These are phyloP conservation scores for Vigna reflexopilosa DNA, from an alignment of 306 rosid species.

Conservation along the genomic window DNA sequence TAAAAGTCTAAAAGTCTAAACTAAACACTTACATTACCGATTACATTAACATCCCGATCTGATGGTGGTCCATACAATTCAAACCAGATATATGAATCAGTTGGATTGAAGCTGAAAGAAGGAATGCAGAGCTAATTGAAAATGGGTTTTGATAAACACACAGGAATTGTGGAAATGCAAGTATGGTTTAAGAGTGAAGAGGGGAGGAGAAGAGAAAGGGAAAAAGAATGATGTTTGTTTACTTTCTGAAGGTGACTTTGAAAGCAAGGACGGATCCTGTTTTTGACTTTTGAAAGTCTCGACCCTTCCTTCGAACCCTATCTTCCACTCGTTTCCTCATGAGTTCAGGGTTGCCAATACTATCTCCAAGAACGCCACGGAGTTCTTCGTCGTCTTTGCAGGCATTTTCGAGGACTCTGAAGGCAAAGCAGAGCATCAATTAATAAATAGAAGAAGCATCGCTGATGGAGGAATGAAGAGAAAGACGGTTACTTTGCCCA, in stretches of 20 bases:
- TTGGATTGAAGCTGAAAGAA: conserved; percentile 84
- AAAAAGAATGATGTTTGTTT: not conserved
- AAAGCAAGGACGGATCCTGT: conserved; percentile 86
- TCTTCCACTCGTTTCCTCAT: conserved; percentile 89
- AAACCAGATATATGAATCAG: conserved; percentile 88
- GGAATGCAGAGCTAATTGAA: not conserved
- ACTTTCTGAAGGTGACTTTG: conserved; percentile 99
- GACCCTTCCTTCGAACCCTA: conserved; percentile 81
- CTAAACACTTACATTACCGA: conserved; percentile 75
- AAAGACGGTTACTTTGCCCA: conserved; percentile 75
- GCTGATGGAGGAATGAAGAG: too few relatives aligned
- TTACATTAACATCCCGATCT: conserved; percentile 75
- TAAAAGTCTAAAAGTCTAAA: conserved; percentile 16
- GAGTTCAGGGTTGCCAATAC: conserved; percentile 86
- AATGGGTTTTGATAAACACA: too few relatives aligned
- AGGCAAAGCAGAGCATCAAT: not conserved
- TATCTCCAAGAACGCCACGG: conserved; percentile 86
- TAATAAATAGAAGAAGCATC: not conserved
- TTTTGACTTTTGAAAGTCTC: conserved; percentile 76
- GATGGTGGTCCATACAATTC: conserved; percentile 86
- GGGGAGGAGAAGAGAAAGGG: not conserved
- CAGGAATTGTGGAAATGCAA: not conserved
- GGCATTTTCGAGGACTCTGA: conserved; percentile 78
- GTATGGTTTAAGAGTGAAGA: not conserved
- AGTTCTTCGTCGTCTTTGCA: conserved; percentile 86